phyloP scores from a whole-genome alignment of 306 rosid genomes.

The Vachellia pachyceras region DNA sequence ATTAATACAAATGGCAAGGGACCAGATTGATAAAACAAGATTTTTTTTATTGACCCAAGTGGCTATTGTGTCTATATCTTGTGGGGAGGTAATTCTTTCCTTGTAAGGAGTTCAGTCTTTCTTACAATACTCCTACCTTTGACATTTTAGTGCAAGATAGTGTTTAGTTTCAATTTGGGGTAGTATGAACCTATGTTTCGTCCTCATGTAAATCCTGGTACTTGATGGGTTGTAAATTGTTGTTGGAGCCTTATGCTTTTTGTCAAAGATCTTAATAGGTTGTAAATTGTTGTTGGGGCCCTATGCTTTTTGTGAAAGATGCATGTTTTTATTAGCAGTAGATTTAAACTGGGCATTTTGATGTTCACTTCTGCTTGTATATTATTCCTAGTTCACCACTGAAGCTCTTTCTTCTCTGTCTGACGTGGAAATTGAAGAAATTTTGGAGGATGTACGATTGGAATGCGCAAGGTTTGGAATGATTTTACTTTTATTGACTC shows the following conservation, averaged over 20 bases:
- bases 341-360: slow-evolving; percentile 32
- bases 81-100: neutral
- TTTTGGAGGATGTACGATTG: slow-evolving; percentile 82
- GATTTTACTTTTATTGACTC: slow-evolving; percentile 30
- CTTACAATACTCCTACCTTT: slow-evolving; percentile 6
- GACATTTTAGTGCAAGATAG: slow-evolving; percentile 1
- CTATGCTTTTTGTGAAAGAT: slow-evolving; percentile 27
- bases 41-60: neutral
- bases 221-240: slow-evolving; percentile 16
- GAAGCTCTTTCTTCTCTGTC: slow-evolving; percentile 56
- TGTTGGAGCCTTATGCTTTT: slow-evolving; percentile 20
- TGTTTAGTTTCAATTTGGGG: slow-evolving; percentile 12
- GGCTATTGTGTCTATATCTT: neutral
- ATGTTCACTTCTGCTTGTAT: slow-evolving; percentile 31
- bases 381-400: slow-evolving; percentile 58
- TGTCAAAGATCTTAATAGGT: slow-evolving; percentile 9
- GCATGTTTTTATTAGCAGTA: neutral
- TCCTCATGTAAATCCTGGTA: slow-evolving; percentile 22
- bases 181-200: slow-evolving; percentile 14
- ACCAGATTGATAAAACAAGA: neutral
- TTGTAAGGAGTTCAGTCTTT: slow-evolving; percentile 6
- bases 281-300: slow-evolving; percentile 17
- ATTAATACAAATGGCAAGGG: neutral
- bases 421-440: slow-evolving; percentile 67
- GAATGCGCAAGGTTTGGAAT: slow-evolving; percentile 83